These are phyloP conservation scores for Penicillium sclerotiorum DNA, from an alignment of 2,329 filamentous ascomycete genomes.

Conservation along the genomic window DNA sequence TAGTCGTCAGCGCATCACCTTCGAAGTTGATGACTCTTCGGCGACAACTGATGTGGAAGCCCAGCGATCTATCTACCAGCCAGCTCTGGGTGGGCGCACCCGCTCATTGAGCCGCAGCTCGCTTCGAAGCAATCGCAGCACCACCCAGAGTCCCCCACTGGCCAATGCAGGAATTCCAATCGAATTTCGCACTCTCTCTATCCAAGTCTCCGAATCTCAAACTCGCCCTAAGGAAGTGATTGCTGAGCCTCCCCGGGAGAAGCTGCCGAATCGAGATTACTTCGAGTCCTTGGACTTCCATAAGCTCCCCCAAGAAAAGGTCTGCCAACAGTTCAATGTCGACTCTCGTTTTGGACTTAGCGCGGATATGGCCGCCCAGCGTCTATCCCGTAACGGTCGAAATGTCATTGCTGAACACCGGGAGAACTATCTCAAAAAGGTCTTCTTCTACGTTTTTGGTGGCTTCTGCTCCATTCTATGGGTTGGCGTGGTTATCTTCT, in stretches of 20 bases:
- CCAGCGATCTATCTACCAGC: constrained; percentile 23
- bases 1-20: constrained; percentile 23
- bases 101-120: constrained; percentile 27
- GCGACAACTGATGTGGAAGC: constrained; percentile 11
- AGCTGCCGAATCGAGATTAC: constrained; percentile 43
- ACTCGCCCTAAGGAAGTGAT: constrained; percentile 30
- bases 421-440: constrained; percentile 61
- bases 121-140: constrained; percentile 19
- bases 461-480: constrained; percentile 78
- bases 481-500: constrained; percentile 70
- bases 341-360: constrained; percentile 64
- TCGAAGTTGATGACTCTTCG: constrained; percentile 23
- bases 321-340: constrained; percentile 63
- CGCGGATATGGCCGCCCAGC: constrained; percentile 57
- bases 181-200: constrained; percentile 43
- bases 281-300: constrained; percentile 70
- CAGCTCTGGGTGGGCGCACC: constrained; percentile 16
- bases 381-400: constrained; percentile 64
- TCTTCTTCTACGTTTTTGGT: constrained; percentile 73
- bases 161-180: constrained; percentile 34
- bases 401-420: constrained; percentile 70
- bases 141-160: constrained; percentile 1
- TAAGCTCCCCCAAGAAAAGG: constrained; percentile 57
- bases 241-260: constrained; percentile 14
- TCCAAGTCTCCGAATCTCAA: constrained; percentile 44